Percentiles rank a stretch among this genome's conserved stretches.
Conservation (phyloP, 2,329 filamentous ascomycete genomes). For the Basipetospora chlamydospora region DNA sequence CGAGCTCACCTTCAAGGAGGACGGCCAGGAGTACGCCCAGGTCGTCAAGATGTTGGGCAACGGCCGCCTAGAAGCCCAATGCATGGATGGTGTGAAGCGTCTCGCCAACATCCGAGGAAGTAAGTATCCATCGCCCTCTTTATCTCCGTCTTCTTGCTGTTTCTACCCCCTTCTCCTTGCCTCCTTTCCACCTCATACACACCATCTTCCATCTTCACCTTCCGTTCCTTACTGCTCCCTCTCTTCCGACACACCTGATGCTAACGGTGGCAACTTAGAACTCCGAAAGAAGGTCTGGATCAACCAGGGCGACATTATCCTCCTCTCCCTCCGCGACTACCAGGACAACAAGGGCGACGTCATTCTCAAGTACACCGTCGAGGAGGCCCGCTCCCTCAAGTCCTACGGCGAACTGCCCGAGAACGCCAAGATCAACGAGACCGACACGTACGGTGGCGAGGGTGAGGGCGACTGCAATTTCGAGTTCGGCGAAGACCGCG, state of each 20-base stretch:
- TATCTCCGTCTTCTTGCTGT: too few relatives aligned
- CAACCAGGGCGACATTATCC: slow-evolving; percentile 83
- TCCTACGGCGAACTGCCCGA: slow-evolving; percentile 95
- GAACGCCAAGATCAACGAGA: slow-evolving; percentile 99
- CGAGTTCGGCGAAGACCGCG: slow-evolving; percentile 92
- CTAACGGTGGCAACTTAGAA: slow-evolving; percentile 62
- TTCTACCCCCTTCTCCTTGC: not conserved
- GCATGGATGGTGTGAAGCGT: slow-evolving; percentile 87
- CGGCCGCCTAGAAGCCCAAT: slow-evolving; percentile 75
- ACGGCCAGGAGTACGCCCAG: slow-evolving; percentile 49
- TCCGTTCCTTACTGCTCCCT: too few relatives aligned
- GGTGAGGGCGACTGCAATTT: slow-evolving; percentile 94
- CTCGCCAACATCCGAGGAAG: slow-evolving; percentile 32
- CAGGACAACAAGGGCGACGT: slow-evolving; percentile 95
- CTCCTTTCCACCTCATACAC: not conserved
- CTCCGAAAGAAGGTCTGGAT: slow-evolving; percentile 99
- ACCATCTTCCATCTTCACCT: too few relatives aligned
- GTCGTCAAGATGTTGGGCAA: slow-evolving; percentile 84
- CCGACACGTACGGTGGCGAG: slow-evolving; percentile 82
- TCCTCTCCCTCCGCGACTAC: slow-evolving; percentile 78
- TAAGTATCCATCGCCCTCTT: slow-evolving; percentile 2
- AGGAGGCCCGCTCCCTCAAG: slow-evolving; percentile 90
- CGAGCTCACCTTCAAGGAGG: slow-evolving; percentile 97
- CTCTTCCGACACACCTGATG: slow-evolving; percentile 27
- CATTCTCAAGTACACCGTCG: slow-evolving; percentile 89